Conservation (phyloP, 1,139 yeast species). For the Magnusiomyces magnusii region DNA sequence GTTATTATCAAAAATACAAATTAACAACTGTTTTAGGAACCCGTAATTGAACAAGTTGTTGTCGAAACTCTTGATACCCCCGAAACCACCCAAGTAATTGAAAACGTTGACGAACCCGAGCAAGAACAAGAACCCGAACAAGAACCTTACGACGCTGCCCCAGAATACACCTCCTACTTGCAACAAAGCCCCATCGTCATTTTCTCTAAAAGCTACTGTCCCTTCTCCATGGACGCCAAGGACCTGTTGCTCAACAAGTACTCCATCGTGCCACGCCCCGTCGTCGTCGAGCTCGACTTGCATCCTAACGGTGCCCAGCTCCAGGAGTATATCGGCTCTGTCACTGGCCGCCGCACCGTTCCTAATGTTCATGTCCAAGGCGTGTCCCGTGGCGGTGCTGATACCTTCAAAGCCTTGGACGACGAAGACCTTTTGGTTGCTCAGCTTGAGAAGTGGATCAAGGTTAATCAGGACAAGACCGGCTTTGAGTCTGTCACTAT, state of each 20-base stretch:
- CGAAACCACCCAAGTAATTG: background rate
- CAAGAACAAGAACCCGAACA: background rate
- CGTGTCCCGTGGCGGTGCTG: conserved; percentile 85
- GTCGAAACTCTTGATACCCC: background rate
- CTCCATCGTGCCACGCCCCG: conserved; percentile 62
- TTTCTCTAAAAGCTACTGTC: conserved; percentile 45
- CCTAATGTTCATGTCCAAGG: conserved; percentile 88
- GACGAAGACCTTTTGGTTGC: background rate
- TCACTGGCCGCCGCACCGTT: conserved; percentile 87
- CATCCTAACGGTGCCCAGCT: conserved; percentile 64
- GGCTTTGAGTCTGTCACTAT: background rate
- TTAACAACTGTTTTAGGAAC: too few species aligned
- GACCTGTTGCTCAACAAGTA: conserved; percentile 55
- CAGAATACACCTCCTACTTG: conserved; percentile 53
- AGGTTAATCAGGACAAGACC: background rate
- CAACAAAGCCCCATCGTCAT: conserved; percentile 49
- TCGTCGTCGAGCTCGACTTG: conserved; percentile 72
- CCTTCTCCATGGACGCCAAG: conserved; percentile 67
- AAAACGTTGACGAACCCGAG: background rate
- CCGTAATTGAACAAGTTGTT: too few species aligned
- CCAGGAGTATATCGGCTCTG: conserved; percentile 65
- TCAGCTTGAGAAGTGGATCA: background rate
- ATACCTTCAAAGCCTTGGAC: conserved; percentile 56
- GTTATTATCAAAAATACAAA: too few species aligned
- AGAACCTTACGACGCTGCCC: conserved; percentile 48